phyloP scores from a whole-genome alignment of 2,329 filamentous ascomycete genomes.

The Exophiala mesophila region DNA sequence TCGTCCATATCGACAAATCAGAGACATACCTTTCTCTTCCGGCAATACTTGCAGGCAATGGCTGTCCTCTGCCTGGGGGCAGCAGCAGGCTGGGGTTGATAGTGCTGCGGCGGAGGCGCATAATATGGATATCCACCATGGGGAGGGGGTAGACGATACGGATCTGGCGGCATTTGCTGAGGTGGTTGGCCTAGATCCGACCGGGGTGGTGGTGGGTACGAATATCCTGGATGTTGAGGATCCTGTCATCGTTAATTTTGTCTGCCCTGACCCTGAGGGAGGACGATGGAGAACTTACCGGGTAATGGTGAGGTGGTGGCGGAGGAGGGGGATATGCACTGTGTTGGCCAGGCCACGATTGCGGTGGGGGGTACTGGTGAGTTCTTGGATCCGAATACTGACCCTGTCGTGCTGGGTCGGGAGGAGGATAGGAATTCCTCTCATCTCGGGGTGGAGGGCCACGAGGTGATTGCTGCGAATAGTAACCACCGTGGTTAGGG shows the following conservation, averaged over 20 bases:
- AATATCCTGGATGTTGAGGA: conserved; percentile 28
- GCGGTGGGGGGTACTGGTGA: conserved; percentile 31
- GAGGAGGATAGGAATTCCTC: conserved; percentile 23
- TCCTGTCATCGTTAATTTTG: conserved; percentile 20
- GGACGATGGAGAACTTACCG: conserved; percentile 31
- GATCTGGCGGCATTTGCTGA: conserved; percentile 34
- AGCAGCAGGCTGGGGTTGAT: conserved; percentile 36
- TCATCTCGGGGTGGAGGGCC: conserved; percentile 21
- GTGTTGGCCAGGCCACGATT: conserved; percentile 29
- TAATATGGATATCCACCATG: conserved; percentile 34
- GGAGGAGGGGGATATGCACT: conserved; percentile 26
- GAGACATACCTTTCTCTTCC: conserved; percentile 46
- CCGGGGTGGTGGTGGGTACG: conserved; percentile 33
- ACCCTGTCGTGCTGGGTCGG: conserved; percentile 41
- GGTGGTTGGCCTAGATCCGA: conserved; percentile 37
- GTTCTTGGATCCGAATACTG: conserved; percentile 42
- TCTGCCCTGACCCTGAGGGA: no score
- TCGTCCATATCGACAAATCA: not conserved
- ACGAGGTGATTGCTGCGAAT: conserved; percentile 22
- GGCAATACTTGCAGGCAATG: conserved; percentile 49
- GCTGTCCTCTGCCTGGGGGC: conserved; percentile 48
- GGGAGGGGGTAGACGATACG: conserved; percentile 39
- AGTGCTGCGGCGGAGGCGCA: conserved; percentile 38
- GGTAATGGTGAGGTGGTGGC: conserved; percentile 30
- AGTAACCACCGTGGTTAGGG: conserved; percentile 20